Evolutionary conservation across 75 land plant genomes (phyloP), one percentile per base, ranked within the genome.

Genomic region (Chamaecyparis obtusa): DNA sequence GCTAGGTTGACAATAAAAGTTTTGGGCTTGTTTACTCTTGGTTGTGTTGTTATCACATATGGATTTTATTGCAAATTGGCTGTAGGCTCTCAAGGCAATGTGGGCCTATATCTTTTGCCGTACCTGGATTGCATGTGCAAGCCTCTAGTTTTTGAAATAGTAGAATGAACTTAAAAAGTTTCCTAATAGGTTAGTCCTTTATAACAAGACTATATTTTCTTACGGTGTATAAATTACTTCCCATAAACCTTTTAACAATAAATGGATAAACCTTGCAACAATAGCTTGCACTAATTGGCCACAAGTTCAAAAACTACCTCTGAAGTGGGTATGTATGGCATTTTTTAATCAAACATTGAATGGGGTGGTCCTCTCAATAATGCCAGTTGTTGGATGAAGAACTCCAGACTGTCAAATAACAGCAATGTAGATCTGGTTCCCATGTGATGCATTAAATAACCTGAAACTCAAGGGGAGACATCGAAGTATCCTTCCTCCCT

Each of bases 361-460:
- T 80, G n/a, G 48, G 44, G 44, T 43, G 48, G 44, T n/a, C 83
- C 51, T 80, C 43, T 49, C 27, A 72, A 72, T 43, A 44, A 80
- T 80, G 83, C 51, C 48, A 80, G 27, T 13, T 80, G 83, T 80
- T 80, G n/a, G 49, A 24, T 80, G n/a, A 44, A 44, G 44, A 44
- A 80, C 49, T 3, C 83, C 48, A 9, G 13, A 21, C 83, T 80
- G 51, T 39, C 83, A 44, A 80, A 80, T 80, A 44, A 80, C 51
- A 80, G 44, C 83, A 44, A 80, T 80, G 46, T 27, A 43, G 83
- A n/a, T 43, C 44, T 41, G 82, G 36, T 7, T 5, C 69, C 69
- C 69, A 80, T 80, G 83, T 44, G 49, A 27, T 80, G 49, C 83
- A 80, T 44, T 80, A 80, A 80, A 80, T 80, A 80, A 7, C 15